A percentile compares a stretch with the other conserved stretches of the same genome.
Conservation (phyloP, 345 rosid species). For the Cardamine chenopodiifolia region DNA sequence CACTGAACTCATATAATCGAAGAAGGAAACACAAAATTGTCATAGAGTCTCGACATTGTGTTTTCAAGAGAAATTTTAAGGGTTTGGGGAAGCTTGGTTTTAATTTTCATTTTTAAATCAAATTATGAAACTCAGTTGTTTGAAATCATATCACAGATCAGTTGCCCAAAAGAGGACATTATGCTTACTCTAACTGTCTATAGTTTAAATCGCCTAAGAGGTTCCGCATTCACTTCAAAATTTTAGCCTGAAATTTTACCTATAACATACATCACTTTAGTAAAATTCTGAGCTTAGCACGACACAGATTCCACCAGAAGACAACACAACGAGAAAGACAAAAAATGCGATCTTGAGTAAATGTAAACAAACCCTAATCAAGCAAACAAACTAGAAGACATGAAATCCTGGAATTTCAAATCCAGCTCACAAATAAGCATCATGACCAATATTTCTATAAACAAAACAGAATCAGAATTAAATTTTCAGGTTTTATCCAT, state of each 20-base stretch:
- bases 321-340: constrained; percentile 1
- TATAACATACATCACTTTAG: constrained; percentile 5
- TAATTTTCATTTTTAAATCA: background rate
- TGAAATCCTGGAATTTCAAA: background rate
- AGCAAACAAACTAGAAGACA: constrained; percentile 16
- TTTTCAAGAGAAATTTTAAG: background rate
- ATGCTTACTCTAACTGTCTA: constrained; percentile 2
- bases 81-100: background rate
- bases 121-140: background rate
- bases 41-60: background rate
- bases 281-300: background rate
- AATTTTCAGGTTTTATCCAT: constrained; percentile 6
- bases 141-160: constrained; percentile 3
- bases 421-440: background rate
- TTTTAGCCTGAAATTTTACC: background rate
- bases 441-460: background rate
- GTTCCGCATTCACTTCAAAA: background rate
- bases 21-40: background rate
- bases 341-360: constrained; percentile 5
- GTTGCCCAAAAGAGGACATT: background rate
- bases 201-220: background rate
- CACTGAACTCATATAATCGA: constrained; percentile 3
- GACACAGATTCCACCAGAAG: constrained; percentile 7
- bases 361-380: constrained; percentile 9
- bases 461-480: constrained; percentile 18